phyloP scores from a whole-genome alignment of 2,329 filamentous ascomycete species.

The Trichophyton mentagrophytes region DNA sequence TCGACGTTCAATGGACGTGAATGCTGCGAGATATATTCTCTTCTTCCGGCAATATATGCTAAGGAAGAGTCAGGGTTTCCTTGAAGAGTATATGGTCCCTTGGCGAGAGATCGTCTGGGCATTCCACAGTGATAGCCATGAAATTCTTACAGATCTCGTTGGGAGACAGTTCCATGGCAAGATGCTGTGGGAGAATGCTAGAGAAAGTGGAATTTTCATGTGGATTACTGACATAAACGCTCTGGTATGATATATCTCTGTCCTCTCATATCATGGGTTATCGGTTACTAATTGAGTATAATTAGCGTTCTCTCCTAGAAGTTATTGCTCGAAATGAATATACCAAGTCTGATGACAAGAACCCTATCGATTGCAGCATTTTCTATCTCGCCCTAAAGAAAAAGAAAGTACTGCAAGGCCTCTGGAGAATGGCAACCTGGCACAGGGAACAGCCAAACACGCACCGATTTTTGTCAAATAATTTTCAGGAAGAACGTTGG shows the following conservation, averaged over 20 bases:
- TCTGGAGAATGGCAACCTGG: slow-evolving; percentile 92
- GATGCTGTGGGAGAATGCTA: slow-evolving; percentile 72
- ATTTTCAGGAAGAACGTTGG: slow-evolving; percentile 80
- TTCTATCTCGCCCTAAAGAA: slow-evolving; percentile 86
- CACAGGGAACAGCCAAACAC: slow-evolving; percentile 76
- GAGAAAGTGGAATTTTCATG: slow-evolving; percentile 84
- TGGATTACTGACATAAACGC: slow-evolving; percentile 72
- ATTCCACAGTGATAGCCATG: slow-evolving; percentile 50
- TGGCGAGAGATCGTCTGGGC: slow-evolving; percentile 41
- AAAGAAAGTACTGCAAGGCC: slow-evolving; percentile 74
- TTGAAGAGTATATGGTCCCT: slow-evolving; percentile 43
- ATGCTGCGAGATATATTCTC: slow-evolving; percentile 73
- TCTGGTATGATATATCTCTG: slow-evolving; percentile 46
- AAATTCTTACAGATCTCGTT: slow-evolving; percentile 76
- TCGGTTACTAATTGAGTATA: neutral
- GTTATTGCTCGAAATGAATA: slow-evolving; percentile 88
- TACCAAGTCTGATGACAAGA: slow-evolving; percentile 71
- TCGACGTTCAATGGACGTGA: slow-evolving; percentile 77
- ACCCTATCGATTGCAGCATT: slow-evolving; percentile 79
- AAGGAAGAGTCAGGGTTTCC: slow-evolving; percentile 50
- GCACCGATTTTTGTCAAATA: slow-evolving; percentile 67
- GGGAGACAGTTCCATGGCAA: slow-evolving; percentile 64
- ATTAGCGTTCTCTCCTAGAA: slow-evolving; percentile 66
- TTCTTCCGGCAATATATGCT: slow-evolving; percentile 75
- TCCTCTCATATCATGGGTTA: neutral